Percentiles rank a stretch among this genome's conserved stretches.
phyloP scores from a whole-genome alignment of 345 rosid genomes.

The Camelina sativa region DNA sequence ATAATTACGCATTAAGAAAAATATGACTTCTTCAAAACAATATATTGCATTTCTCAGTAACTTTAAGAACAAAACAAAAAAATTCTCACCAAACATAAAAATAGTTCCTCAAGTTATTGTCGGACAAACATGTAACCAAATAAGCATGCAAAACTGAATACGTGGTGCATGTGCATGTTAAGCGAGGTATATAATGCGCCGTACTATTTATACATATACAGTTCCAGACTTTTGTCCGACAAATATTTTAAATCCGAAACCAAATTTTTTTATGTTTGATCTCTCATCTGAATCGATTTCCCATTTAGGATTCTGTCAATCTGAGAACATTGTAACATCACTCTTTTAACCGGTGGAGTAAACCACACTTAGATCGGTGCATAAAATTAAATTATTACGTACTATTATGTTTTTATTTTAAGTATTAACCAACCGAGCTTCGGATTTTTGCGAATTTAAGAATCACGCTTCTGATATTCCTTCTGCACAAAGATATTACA shows the following conservation, averaged over 20 bases:
- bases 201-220: not conserved
- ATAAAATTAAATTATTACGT: not conserved
- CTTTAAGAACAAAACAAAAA: too few relatives aligned
- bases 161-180: constrained; percentile 42
- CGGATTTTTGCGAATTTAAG: constrained; percentile 36
- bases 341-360: not conserved
- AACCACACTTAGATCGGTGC: not conserved
- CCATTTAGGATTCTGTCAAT: not conserved
- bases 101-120: not conserved
- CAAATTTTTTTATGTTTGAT: not conserved
- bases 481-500: constrained; percentile 43
- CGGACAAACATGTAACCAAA: not conserved
- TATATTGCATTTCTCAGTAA: too few relatives aligned
- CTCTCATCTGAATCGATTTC: too few relatives aligned
- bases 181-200: constrained; percentile 22
- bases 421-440: not conserved
- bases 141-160: constrained; percentile 2
- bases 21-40: not conserved
- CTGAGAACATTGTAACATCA: not conserved
- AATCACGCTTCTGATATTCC: constrained; percentile 49
- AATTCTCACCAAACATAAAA: not conserved
- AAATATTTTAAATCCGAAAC: not conserved
- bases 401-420: not conserved
- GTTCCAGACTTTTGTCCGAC: not conserved
- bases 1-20: not conserved